Percentiles rank a stretch among this genome's conserved stretches.
These are phyloP conservation scores for Apiospora malaysiana DNA, from an alignment of 2,329 filamentous ascomycete genomes.

Conservation along the genomic window DNA sequence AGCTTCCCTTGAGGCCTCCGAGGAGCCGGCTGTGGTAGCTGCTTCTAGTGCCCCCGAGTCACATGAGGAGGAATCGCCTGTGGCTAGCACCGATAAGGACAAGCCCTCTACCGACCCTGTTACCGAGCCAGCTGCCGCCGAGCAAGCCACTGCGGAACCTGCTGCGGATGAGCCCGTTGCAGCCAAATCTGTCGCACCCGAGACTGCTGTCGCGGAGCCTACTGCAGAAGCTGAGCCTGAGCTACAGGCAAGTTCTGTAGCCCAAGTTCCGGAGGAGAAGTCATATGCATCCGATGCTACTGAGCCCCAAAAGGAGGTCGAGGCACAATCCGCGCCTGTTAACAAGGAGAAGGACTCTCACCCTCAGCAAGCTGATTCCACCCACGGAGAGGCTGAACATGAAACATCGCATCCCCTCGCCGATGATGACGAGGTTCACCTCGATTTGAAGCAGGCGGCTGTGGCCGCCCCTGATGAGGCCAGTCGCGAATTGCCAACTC, in stretches of 20 bases:
- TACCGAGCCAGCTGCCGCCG: neutral
- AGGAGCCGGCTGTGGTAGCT: neutral
- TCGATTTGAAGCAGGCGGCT: neutral
- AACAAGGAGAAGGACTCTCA: neutral
- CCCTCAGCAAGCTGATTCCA: too few species aligned
- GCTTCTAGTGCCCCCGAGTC: neutral
- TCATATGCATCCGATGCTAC: neutral
- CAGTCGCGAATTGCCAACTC: neutral
- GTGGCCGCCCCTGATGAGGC: neutral
- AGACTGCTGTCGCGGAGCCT: neutral
- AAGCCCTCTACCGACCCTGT: neutral
- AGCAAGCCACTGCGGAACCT: neutral
- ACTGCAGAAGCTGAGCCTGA: neutral
- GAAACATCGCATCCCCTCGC: too few species aligned
- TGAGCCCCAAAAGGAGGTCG: neutral
- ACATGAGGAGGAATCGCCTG: neutral
- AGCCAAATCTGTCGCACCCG: too few species aligned
- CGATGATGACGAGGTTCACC: neutral
- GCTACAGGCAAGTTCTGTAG: neutral
- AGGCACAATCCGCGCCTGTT: neutral
- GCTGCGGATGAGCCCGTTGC: neutral
- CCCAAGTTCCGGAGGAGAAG: neutral
- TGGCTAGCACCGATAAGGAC: neutral
- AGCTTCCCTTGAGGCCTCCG: neutral
- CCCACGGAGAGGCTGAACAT: too few species aligned